phyloP scores from a whole-genome alignment of 1,284 basidiomycete genomes.

The Heimioporus retisporus region DNA sequence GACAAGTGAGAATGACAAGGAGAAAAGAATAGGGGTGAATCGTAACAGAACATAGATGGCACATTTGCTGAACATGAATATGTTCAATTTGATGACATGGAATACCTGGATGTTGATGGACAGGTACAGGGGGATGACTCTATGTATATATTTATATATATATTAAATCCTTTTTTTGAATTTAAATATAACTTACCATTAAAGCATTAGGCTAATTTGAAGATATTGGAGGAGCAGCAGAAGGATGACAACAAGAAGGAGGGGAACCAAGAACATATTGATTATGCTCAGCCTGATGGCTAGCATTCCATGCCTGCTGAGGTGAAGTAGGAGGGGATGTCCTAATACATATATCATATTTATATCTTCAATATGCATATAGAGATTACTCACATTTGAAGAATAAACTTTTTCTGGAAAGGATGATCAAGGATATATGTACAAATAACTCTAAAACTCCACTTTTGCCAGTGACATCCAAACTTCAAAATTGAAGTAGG shows the following conservation, averaged over 20 bases:
- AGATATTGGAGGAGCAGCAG: not conserved
- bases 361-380: not conserved
- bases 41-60: too few relatives aligned
- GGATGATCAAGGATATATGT: too few relatives aligned
- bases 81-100: not conserved
- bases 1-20: too few relatives aligned
- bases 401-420: too few relatives aligned
- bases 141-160: not conserved
- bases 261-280: slow-evolving; percentile 2
- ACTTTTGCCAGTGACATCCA: too few relatives aligned
- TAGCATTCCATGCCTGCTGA: not conserved
- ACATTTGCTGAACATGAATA: too few relatives aligned
- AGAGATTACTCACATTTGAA: not conserved
- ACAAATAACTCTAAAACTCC: too few relatives aligned
- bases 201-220: not conserved
- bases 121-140: not conserved
- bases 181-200: not conserved
- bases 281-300: not conserved
- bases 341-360: not conserved
- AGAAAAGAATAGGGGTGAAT: too few relatives aligned
- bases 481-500: too few relatives aligned
- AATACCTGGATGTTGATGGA: not conserved
- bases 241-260: not conserved
- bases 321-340: not conserved
- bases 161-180: not conserved